Percentiles rank a stretch among this genome's conserved stretches.
phyloP scores from a whole-genome alignment of 331 rosid genomes.

The Quercus phellos region DNA sequence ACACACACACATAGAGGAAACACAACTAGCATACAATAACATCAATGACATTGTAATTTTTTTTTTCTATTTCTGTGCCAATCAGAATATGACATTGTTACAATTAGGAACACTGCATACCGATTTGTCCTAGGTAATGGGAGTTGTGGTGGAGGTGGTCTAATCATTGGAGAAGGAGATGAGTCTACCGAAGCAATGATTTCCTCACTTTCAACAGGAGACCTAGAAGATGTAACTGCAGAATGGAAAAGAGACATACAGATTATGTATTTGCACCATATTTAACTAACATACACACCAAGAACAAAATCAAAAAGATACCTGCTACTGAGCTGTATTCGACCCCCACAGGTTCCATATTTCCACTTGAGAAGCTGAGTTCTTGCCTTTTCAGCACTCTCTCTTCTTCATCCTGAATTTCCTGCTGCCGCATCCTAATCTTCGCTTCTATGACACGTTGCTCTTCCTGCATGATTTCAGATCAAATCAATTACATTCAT shows the following conservation, averaged over 20 bases:
- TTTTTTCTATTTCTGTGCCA: no score
- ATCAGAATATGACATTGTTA: background rate
- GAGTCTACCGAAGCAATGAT: slow-evolving; percentile 62
- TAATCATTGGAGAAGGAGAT: slow-evolving; percentile 41
- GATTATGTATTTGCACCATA: background rate
- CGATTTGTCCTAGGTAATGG: slow-evolving; percentile 32
- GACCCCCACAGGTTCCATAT: slow-evolving; percentile 40
- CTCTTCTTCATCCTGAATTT: slow-evolving; percentile 86
- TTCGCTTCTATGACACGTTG: slow-evolving; percentile 98
- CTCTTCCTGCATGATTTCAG: slow-evolving; percentile 63
- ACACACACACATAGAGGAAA: background rate
- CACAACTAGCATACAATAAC: background rate
- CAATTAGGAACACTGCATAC: slow-evolving; percentile 14
- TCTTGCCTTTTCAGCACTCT: slow-evolving; percentile 77
- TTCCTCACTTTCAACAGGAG: slow-evolving; percentile 67
- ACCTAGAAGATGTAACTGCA: slow-evolving; percentile 49
- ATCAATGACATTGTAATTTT: background rate
- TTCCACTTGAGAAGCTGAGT: slow-evolving; percentile 41
- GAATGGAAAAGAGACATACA: slow-evolving; percentile 17
- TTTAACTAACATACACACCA: slow-evolving; percentile 6
- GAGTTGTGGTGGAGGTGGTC: slow-evolving; percentile 40
- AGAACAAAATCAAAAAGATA: slow-evolving; percentile 22
- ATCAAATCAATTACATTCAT: slow-evolving; percentile 6
- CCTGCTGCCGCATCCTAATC: slow-evolving; percentile 90
- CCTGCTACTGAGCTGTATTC: slow-evolving; percentile 66